Conservation (phyloP, 768 basidiomycete genomes). For the Serendipita vermifera region DNA sequence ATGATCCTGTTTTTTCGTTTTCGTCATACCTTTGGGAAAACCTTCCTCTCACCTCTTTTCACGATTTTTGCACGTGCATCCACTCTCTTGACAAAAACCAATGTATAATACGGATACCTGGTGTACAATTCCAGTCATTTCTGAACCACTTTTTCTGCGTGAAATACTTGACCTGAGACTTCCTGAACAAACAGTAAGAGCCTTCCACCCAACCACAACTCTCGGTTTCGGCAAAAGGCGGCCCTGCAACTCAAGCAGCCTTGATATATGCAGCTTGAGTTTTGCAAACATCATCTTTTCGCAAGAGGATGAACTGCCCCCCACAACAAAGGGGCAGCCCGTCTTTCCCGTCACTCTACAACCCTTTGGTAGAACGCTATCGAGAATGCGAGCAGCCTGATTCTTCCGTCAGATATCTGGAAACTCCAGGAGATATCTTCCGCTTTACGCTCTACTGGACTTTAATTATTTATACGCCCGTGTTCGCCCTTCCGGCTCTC, state of each 20-base stretch:
- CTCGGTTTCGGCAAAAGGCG: no score
- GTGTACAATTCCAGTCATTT: slow-evolving; percentile 7
- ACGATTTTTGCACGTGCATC: no score
- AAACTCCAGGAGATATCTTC: slow-evolving; percentile 27
- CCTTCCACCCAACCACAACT: no score
- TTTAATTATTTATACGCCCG: slow-evolving; percentile 33
- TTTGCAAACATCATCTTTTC: no score
- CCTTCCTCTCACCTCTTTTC: no score
- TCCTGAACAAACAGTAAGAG: background rate
- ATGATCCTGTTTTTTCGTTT: no score
- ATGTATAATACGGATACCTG: slow-evolving; percentile 2
- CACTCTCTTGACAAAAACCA: background rate
- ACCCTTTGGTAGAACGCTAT: background rate
- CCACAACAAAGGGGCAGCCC: background rate
- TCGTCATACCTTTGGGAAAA: no score
- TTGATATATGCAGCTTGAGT: no score
- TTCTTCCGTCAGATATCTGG: background rate
- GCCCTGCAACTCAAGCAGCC: no score
- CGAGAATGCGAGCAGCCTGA: background rate
- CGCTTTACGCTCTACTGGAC: slow-evolving; percentile 38
- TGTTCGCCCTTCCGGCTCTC: slow-evolving; percentile 22
- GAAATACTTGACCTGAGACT: background rate
- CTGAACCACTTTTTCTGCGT: background rate
- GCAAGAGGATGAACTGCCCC: background rate
- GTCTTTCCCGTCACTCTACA: background rate